Conservation (phyloP, 2,329 filamentous ascomycete genomes). For the Hypoxylon sp. region DNA sequence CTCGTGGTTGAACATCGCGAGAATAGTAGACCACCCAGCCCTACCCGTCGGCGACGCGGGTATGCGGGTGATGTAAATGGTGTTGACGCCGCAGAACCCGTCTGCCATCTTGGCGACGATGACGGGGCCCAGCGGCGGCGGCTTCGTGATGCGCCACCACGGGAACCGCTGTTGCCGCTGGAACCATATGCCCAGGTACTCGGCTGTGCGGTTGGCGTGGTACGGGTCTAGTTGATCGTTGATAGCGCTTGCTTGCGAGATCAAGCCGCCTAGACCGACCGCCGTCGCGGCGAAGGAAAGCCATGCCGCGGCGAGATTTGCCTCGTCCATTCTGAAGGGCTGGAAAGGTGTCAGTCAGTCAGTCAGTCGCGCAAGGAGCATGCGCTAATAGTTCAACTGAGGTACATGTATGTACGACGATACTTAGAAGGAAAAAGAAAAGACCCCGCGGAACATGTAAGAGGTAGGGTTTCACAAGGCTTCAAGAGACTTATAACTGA, state of each 20-base stretch:
- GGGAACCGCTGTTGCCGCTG: conserved; percentile 46
- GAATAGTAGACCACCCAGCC: conserved; percentile 49
- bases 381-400: not conserved
- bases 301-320: conserved; percentile 43
- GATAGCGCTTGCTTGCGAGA: conserved; percentile 63
- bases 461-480: not conserved
- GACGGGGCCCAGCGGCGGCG: conserved; percentile 49
- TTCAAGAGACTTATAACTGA: conserved; percentile 15
- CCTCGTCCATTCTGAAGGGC: conserved; percentile 38
- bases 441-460: not conserved
- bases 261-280: conserved; percentile 47
- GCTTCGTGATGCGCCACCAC: conserved; percentile 47
- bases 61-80: conserved; percentile 48
- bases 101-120: conserved; percentile 46
- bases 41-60: conserved; percentile 45
- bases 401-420: not conserved
- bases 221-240: conserved; percentile 59
- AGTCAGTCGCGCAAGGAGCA: not conserved
- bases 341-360: conserved; percentile 14
- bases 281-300: conserved; percentile 47
- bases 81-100: conserved; percentile 51
- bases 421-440: not conserved
- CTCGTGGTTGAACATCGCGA: conserved; percentile 49
- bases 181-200: conserved; percentile 52
- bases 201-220: conserved; percentile 47